Base-by-base conservation (phyloP, 202 grass and related monocot species). In the Sporobolus alterniflorus region DNA sequence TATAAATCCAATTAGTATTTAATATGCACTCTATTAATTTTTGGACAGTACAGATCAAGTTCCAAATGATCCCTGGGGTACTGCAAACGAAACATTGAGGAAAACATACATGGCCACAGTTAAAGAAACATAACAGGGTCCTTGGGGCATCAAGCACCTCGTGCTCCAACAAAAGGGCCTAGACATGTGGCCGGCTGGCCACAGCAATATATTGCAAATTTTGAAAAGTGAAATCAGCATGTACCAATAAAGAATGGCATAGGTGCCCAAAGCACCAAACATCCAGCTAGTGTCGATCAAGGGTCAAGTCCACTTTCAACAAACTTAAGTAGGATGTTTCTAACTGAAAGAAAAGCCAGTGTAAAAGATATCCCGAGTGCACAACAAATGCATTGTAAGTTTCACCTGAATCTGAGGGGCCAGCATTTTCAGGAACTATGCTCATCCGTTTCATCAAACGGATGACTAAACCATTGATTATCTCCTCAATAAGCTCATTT, bases 381-480 rank as follows among this genome's bases (percentile, higher is more conserved):
- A 34, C 65, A 52, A 57, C 16, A 32, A 81, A 82, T 51, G 63
- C 66, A 76, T n/a, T 57, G 56, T 60, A 61, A 42, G 60, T 70
- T 50, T 64, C 51, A 85, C 77, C 71, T 84, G 80, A 87, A 91
- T 69, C 76, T 74, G 84, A 82, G 74, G 66, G 89, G 74, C 69
- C 67, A 83, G 74, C 29, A 85, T 66, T 90, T 86, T 86, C 90
- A 81, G 81, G 74, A 69, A 83, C 28, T 6, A 59, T 56, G 74
- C 93, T 93, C 92, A 98, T 98, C 87, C 91, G 90, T 89, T 92
- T 98, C 60, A 95, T 91, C 76, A 98, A 79, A 63, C 87, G 91
- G 75, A 77, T 30, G 41, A 95, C 83, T 32, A 98, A 89, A 76
- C 89, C 87, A 93, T 95, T 84, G 2, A 88, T 86, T 64, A 90